A percentile compares a stretch with the other conserved stretches of the same genome.
Conservation (phyloP, 257 asterid species). For the Fraxinus cuspidata region DNA sequence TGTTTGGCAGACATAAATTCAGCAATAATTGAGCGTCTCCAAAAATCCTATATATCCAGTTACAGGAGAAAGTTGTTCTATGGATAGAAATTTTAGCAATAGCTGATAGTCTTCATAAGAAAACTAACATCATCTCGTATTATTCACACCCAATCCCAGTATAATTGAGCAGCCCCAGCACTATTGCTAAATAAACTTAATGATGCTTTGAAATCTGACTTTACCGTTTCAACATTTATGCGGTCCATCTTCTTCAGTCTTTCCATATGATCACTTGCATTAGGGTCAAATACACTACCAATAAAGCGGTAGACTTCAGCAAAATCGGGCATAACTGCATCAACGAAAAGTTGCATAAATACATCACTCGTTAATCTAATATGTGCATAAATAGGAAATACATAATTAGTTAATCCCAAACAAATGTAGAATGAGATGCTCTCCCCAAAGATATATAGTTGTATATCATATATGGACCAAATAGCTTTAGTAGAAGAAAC, state of each 20-base stretch:
- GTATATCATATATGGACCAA: not conserved
- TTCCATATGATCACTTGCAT: slow-evolving; percentile 51
- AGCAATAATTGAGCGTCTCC: not conserved
- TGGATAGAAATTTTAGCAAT: not conserved
- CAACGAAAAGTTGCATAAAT: not conserved
- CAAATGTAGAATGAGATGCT: not conserved
- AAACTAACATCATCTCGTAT: not conserved
- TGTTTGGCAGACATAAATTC: not conserved
- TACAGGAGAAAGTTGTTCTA: not conserved
- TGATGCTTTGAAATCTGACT: slow-evolving; percentile 22
- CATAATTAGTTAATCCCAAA: not conserved
- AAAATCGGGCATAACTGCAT: slow-evolving; percentile 80
- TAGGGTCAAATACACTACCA: slow-evolving; percentile 74
- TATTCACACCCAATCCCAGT: not conserved
- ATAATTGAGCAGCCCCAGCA: not conserved
- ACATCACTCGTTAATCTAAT: not conserved
- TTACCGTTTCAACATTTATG: slow-evolving; percentile 75
- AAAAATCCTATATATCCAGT: not conserved
- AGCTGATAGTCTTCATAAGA: not conserved
- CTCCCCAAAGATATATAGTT: not conserved
- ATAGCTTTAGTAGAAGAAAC: not conserved
- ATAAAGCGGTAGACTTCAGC: slow-evolving; percentile 68
- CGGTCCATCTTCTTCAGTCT: slow-evolving; percentile 71
- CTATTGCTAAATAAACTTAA: not conserved
- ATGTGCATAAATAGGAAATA: not conserved